Evolutionary conservation across 768 basidiomycete species (phyloP).

Genomic region (Fistulinella prunicolor): DNA sequence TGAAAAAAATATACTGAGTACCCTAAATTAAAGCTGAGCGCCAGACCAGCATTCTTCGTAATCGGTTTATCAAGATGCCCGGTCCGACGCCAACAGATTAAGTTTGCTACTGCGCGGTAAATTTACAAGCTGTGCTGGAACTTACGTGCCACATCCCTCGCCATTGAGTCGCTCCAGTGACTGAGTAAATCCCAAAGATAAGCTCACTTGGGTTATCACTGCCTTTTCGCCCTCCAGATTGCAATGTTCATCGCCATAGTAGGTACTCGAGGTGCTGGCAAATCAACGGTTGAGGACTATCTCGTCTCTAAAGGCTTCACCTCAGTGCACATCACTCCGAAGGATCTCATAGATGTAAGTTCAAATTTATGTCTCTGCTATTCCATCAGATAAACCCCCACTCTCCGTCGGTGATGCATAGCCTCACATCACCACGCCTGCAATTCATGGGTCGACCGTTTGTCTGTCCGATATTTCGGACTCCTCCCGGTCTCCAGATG

Average conservation of each 20-base stretch:
- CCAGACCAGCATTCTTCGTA: too few relatives aligned
- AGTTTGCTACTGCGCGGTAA: too few relatives aligned
- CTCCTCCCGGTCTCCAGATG: slow-evolving; percentile 1
- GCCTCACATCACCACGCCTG: not conserved
- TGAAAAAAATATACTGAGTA: too few relatives aligned
- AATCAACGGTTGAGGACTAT: slow-evolving; percentile 57
- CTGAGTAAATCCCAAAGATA: too few relatives aligned
- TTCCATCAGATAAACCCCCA: not conserved
- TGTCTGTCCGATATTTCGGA: not conserved
- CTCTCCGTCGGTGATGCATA: not conserved
- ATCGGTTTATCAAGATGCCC: too few relatives aligned
- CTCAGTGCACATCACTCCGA: slow-evolving; percentile 39
- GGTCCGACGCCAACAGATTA: too few relatives aligned
- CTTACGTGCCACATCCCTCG: too few relatives aligned
- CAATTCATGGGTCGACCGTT: not conserved
- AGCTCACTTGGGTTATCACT: too few relatives aligned
- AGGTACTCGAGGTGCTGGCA: slow-evolving; percentile 62
- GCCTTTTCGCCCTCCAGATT: not conserved
- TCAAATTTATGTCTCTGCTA: not conserved
- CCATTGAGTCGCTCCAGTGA: too few relatives aligned
- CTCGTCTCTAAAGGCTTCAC: slow-evolving; percentile 58
- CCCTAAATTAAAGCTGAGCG: too few relatives aligned
- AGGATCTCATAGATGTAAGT: slow-evolving; percentile 19
- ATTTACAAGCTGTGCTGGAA: too few relatives aligned
- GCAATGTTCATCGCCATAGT: slow-evolving; percentile 68